These are phyloP conservation scores for Linnemannia zychae DNA, from an alignment of 192 early-diverging fungal species.

Conservation along the genomic window DNA sequence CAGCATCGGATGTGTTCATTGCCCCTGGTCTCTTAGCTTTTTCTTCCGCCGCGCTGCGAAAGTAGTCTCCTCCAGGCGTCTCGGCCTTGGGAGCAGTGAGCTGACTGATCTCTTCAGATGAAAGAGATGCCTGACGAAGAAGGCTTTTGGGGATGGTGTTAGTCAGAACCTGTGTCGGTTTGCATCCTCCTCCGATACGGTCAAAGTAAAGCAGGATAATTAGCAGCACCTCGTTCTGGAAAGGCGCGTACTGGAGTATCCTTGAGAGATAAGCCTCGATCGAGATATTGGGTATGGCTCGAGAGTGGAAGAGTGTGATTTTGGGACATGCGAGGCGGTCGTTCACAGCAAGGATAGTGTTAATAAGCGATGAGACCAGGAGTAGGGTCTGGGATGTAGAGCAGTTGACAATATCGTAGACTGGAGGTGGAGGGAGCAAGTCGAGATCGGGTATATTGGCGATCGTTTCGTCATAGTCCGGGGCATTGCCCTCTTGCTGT, in stretches of 20 bases:
- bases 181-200: conserved; percentile 65
- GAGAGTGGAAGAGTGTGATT: conserved; percentile 79
- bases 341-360: conserved; percentile 65
- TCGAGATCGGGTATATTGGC: conserved; percentile 53
- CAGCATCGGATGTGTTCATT: background rate
- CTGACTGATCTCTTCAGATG: conserved; percentile 28
- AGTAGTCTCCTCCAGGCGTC: background rate
- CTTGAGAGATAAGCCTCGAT: conserved; percentile 75
- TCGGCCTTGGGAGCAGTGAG: conserved; percentile 17
- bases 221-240: conserved; percentile 76
- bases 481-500: conserved; percentile 25
- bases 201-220: conserved; percentile 83
- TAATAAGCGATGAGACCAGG: conserved; percentile 63
- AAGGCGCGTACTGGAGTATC: conserved; percentile 76
- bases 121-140: conserved; percentile 44
- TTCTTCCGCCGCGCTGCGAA: background rate
- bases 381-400: conserved; percentile 60
- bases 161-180: conserved; percentile 52
- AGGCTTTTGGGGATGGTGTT: conserved; percentile 47
- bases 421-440: conserved; percentile 46
- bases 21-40: conserved; percentile 25
- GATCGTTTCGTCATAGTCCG: conserved; percentile 44
- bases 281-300: conserved; percentile 75
- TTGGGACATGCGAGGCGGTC: conserved; percentile 56
- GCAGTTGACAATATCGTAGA: conserved; percentile 63